Evolutionary conservation across 1,139 yeast genomes (phyloP), one percentile per base, ranked within the genome.

Genomic region (Pneumocystis murina): DNA sequence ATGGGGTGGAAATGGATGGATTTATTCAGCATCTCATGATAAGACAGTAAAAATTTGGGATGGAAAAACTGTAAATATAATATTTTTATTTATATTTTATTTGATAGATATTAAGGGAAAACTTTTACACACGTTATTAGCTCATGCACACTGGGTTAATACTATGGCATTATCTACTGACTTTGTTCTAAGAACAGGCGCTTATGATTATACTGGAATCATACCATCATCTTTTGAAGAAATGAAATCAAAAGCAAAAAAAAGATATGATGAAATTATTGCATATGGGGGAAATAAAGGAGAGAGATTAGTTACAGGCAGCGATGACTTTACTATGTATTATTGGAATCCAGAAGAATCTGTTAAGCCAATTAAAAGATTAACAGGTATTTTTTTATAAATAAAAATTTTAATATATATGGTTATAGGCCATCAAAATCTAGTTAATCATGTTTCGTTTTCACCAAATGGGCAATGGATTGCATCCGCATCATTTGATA

Each of bases 91-190:
- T 33, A 8, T 36, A 36, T 17, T 20, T 41, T 54, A 17, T 60
- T 60, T 60, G 12, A 20, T 28, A 12, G 61, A 17, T 39, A 54
- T 24, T 2, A 17, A 62, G 64, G 67, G 67, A 35, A 41, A 66
- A 59, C 60, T 95, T 69, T 79, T 88, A 59, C 90, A 87, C 71
- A 84, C 88, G 0, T 77, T 92, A 68, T 85, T 84, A 73, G 82
- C 94, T 61, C 99, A 92, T 73, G 97, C 95, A 1, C 98, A 94
- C 75, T 92, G 99, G 97, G 95, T 92, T 62, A 92, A 92, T 73
- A 97, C 92, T 75, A 79, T 92, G 68, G 87, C 97, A 0, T 77
- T 92, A 61, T 87, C 96, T 1, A 91, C 97, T 0, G 99, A 92
- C 72, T 86, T 86, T 71, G 95, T 84, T 0, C 77, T 92, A 64